These are phyloP conservation scores for Echites panduratus DNA, from an alignment of 257 asterid genomes.

Conservation along the genomic window DNA sequence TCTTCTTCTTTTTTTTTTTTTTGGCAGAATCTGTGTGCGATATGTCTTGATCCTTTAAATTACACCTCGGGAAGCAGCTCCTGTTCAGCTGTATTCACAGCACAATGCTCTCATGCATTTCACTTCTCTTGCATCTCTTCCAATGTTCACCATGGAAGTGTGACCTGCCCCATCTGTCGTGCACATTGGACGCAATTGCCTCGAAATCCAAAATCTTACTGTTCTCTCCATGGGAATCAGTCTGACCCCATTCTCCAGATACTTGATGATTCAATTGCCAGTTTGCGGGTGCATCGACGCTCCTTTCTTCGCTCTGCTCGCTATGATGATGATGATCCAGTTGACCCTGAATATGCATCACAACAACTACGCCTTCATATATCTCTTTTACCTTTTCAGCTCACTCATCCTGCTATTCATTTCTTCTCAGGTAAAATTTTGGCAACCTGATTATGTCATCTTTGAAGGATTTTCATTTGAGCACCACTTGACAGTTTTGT, in stretches of 20 bases:
- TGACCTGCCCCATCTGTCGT: slow-evolving; percentile 92
- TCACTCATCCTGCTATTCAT: slow-evolving; percentile 20
- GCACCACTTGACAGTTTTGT: slow-evolving; percentile 29
- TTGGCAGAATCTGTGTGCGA: slow-evolving; percentile 65
- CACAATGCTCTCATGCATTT: slow-evolving; percentile 87
- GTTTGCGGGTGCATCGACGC: slow-evolving; percentile 73
- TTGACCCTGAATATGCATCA: slow-evolving; percentile 46
- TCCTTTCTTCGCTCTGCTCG: slow-evolving; percentile 76
- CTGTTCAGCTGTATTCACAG: slow-evolving; percentile 86
- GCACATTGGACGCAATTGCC: slow-evolving; percentile 94
- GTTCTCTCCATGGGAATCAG: slow-evolving; percentile 40
- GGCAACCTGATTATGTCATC: slow-evolving; percentile 15
- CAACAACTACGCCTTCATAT: slow-evolving; percentile 56
- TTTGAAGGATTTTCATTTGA: slow-evolving; percentile 14
- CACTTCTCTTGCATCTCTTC: slow-evolving; percentile 94
- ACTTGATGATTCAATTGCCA: slow-evolving; percentile 85
- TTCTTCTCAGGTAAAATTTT: slow-evolving; percentile 22
- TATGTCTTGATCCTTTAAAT: slow-evolving; percentile 70
- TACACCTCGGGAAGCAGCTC: slow-evolving; percentile 64
- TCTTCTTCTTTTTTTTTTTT: slow-evolving; percentile 14
- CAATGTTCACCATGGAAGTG: slow-evolving; percentile 80
- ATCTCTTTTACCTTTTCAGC: slow-evolving; percentile 42
- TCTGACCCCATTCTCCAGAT: slow-evolving; percentile 85
- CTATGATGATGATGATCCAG: slow-evolving; percentile 84
- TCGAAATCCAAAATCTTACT: slow-evolving; percentile 42